Evolutionary conservation across 2,329 filamentous ascomycete species (phyloP).

Genomic region (Cladosporium sphaerospermum): DNA sequence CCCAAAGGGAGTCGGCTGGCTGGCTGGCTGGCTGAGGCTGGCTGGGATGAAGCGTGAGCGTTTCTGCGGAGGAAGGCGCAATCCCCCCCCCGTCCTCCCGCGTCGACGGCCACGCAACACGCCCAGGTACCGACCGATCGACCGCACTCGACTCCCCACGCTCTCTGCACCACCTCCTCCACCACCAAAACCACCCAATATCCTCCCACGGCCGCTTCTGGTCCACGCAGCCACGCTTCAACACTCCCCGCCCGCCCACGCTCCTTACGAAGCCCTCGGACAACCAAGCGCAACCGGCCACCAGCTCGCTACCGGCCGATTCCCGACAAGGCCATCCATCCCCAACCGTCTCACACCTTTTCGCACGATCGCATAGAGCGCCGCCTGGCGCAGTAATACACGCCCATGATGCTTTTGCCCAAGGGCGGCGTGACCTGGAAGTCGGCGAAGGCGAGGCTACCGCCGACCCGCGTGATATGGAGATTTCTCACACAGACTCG

Average conservation of each 20-base stretch:
- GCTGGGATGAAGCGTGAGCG: no score
- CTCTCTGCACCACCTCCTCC: not conserved
- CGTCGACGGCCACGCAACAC: slow-evolving; percentile 1
- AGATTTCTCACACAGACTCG: slow-evolving; percentile 67
- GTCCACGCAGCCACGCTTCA: not conserved
- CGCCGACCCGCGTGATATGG: slow-evolving; percentile 61
- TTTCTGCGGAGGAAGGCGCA: no score
- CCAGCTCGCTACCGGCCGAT: slow-evolving; percentile 2
- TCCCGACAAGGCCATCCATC: not conserved
- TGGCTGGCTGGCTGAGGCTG: no score
- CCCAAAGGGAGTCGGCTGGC: no score
- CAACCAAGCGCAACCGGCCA: not conserved
- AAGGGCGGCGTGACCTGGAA: slow-evolving; percentile 93
- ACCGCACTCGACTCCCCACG: not conserved
- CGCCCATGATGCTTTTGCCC: slow-evolving; percentile 68
- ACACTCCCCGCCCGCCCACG: not conserved
- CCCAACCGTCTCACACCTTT: not conserved
- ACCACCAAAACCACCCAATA: not conserved
- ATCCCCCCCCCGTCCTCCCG: no score
- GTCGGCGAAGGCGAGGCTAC: slow-evolving; percentile 71
- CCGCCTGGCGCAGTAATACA: slow-evolving; percentile 6
- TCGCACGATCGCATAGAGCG: slow-evolving; percentile 7
- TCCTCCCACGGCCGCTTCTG: not conserved
- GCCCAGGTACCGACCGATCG: not conserved
- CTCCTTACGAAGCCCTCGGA: slow-evolving; percentile 3